Evolutionary conservation across 2,329 filamentous ascomycete genomes (phyloP).

Genomic region (Ceratocystis lukuohia): DNA sequence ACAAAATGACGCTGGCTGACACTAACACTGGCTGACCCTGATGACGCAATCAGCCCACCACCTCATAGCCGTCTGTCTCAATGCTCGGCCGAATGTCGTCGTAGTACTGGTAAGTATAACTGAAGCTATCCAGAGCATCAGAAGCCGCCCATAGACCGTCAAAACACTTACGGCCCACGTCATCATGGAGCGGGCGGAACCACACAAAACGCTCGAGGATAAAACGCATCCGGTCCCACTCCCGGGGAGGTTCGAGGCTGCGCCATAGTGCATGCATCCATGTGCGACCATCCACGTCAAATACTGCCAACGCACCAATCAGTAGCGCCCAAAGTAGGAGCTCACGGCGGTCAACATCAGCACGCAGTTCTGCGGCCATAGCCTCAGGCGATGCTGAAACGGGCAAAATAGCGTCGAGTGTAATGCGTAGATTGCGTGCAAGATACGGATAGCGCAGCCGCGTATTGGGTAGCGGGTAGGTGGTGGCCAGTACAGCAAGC

Average conservation of each 20-base stretch:
- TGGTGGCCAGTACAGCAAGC: slow-evolving; percentile 18
- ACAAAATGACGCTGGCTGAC: background rate
- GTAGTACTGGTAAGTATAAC: background rate
- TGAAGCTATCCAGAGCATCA: background rate
- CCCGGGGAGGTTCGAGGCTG: slow-evolving; percentile 13
- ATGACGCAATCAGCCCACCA: background rate
- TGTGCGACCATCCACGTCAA: slow-evolving; percentile 14
- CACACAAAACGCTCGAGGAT: slow-evolving; percentile 16
- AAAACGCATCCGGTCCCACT: slow-evolving; percentile 15
- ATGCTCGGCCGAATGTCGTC: background rate
- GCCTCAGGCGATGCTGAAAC: background rate
- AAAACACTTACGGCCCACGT: slow-evolving; percentile 10
- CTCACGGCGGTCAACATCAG: slow-evolving; percentile 2
- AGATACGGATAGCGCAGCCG: slow-evolving; percentile 17
- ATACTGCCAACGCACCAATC: slow-evolving; percentile 16
- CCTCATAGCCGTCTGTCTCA: background rate
- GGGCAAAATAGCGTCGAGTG: slow-evolving; percentile 15
- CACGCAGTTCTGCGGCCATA: background rate
- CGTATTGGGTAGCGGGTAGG: slow-evolving; percentile 17
- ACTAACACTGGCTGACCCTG: background rate
- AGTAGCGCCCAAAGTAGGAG: slow-evolving; percentile 16
- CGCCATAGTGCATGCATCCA: slow-evolving; percentile 18
- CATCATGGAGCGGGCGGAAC: slow-evolving; percentile 18
- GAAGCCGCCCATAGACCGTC: slow-evolving; percentile 12
- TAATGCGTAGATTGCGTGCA: slow-evolving; percentile 13